Evolutionary conservation across 208 protist genomes (phyloP).

Genomic region (Crithidia sp.): DNA sequence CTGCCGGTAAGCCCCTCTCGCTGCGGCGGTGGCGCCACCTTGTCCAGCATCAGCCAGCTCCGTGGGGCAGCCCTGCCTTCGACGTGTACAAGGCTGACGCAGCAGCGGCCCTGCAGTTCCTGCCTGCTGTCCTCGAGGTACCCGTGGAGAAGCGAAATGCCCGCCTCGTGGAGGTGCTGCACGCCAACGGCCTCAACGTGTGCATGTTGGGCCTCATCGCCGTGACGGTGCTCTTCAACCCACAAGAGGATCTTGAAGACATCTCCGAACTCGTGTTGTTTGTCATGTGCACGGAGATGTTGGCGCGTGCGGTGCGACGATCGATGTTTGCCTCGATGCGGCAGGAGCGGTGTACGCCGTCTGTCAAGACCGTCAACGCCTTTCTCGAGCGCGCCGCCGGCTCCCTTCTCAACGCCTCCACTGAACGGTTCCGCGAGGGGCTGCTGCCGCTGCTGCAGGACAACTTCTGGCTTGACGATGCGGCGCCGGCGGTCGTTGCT

Average conservation of each 20-base stretch:
- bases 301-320: slow-evolving; percentile 49
- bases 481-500: not conserved
- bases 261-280: slow-evolving; percentile 35
- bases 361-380: slow-evolving; percentile 28
- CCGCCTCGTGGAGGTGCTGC: slow-evolving; percentile 43
- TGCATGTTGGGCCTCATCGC: slow-evolving; percentile 45
- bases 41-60: slow-evolving; percentile 29
- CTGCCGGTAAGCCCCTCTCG: slow-evolving; percentile 17
- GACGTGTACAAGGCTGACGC: slow-evolving; percentile 31
- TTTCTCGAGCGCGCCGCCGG: slow-evolving; percentile 51
- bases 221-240: slow-evolving; percentile 28
- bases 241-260: slow-evolving; percentile 40
- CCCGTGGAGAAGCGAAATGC: slow-evolving; percentile 32
- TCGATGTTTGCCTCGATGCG: slow-evolving; percentile 37
- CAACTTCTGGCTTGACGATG: slow-evolving; percentile 42
- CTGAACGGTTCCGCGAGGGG: slow-evolving; percentile 34
- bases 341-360: slow-evolving; percentile 24
- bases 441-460: slow-evolving; percentile 42
- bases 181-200: slow-evolving; percentile 48
- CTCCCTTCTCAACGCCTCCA: slow-evolving; percentile 38
- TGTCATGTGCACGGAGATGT: slow-evolving; percentile 47
- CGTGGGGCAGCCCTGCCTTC: slow-evolving; percentile 13
- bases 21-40: slow-evolving; percentile 55
- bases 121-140: slow-evolving; percentile 32
- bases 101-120: slow-evolving; percentile 14